Evolutionary conservation across 768 basidiomycete genomes (phyloP).

Genomic region (Rhodotorula graminis): DNA sequence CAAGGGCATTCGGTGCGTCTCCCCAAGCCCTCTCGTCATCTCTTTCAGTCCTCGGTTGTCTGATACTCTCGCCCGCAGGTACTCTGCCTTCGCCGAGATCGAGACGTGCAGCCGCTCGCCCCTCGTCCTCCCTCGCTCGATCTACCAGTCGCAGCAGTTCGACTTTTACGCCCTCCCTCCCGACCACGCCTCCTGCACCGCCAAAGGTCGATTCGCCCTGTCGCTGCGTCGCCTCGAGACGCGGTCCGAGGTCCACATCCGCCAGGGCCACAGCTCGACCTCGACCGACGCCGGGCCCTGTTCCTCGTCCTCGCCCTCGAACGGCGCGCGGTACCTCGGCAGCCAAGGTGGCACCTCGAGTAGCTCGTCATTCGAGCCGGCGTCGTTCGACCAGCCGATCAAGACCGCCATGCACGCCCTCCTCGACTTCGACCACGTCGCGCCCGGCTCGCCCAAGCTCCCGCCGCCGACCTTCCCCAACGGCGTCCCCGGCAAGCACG

Average conservation of each 20-base stretch:
- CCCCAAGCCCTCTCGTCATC: accelerated
- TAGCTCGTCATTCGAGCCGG: constrained; percentile 12
- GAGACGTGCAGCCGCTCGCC: constrained; percentile 63
- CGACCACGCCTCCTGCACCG: constrained; percentile 54
- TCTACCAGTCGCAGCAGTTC: constrained; percentile 83
- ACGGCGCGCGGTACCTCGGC: neutral
- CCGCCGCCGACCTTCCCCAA: constrained; percentile 37
- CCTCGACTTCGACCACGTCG: constrained; percentile 26
- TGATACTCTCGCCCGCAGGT: constrained; percentile 46
- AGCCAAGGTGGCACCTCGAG: neutral
- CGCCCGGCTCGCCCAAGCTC: constrained; percentile 8
- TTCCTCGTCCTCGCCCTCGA: too few species aligned
- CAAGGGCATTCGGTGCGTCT: neutral
- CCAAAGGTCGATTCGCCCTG: neutral
- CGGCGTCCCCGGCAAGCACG: constrained; percentile 35
- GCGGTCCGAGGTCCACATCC: constrained; percentile 23
- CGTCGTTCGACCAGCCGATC: constrained; percentile 35
- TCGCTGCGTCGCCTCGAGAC: constrained; percentile 19
- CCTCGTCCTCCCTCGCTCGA: constrained; percentile 61
- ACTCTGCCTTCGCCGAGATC: constrained; percentile 66
- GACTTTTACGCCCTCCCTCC: constrained; percentile 69
- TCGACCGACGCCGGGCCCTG: neutral
- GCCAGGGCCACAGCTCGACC: constrained; percentile 1
- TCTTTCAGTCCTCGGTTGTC: too few species aligned
- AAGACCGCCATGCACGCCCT: constrained; percentile 40